Conservation (phyloP, 345 rosid genomes). For the Eucalyptus albens region DNA sequence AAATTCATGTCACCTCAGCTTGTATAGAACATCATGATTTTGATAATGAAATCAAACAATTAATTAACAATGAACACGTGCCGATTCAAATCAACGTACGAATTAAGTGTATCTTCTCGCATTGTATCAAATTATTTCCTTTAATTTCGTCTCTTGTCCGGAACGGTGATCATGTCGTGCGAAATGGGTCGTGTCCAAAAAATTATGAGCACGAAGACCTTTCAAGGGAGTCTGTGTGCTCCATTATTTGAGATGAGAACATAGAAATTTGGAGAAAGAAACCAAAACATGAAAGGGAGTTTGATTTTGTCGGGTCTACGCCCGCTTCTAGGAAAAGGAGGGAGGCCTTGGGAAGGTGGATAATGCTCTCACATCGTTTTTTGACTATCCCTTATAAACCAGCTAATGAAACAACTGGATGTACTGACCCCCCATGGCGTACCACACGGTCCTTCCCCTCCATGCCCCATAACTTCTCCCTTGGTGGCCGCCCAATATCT, state of each 20-base stretch:
- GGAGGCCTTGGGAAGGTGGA: neutral
- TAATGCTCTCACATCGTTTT: neutral
- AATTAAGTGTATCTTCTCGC: neutral
- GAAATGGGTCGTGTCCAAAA: neutral
- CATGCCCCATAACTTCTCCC: neutral
- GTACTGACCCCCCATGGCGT: neutral
- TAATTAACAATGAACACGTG: neutral
- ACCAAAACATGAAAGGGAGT: neutral
- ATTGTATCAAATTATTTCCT: neutral
- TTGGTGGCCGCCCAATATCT: too few relatives aligned
- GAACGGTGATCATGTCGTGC: neutral
- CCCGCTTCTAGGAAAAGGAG: neutral
- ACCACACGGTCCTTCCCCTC: neutral
- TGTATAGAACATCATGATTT: neutral
- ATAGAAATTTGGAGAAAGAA: neutral
- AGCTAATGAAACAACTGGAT: neutral
- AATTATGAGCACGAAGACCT: neutral
- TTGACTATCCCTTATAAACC: neutral
- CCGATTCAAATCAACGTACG: neutral
- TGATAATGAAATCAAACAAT: neutral
- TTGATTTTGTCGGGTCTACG: neutral
- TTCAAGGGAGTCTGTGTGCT: neutral
- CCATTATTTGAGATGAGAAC: neutral
- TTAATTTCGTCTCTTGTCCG: neutral
- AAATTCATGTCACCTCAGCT: neutral